Evolutionary conservation across 2,329 filamentous ascomycete genomes (phyloP), one percentile per base, ranked within the genome.

Genomic region (Alternaria postmessia): DNA sequence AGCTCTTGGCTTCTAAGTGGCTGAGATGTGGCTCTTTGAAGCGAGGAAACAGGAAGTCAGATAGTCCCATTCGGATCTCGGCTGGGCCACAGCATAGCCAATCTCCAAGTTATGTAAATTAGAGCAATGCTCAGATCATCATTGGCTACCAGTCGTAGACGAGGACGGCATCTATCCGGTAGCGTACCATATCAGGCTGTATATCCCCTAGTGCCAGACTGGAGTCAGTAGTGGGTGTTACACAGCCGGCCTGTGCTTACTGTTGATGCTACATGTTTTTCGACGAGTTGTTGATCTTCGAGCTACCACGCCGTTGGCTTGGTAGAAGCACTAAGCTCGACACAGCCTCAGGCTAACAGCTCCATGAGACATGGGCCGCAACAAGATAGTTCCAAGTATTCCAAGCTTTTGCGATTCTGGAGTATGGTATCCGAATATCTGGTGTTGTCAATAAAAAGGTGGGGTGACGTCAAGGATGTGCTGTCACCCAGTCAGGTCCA

Each of bases 401-500:
- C 3, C 8, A 34, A 34, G 30, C 30, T 36, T 34, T 2, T 12
- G 12, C 30, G n/a, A 36, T 4, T 48, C 18, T 8, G 46, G 12
- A 34, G 1, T 14, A 2, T n/a, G 7, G 30, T 22, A 9, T 22
- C 30, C 5, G 16, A 12, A 20, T 36, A 24, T 22, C 26, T 46
- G 26, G 42, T 57, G 47, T 57, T 20, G 56, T 55, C 18, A 30
- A 24, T 30, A 41, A 38, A 49, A 42, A 34, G 16, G 44, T 46
- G n/a, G 51, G 57, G 43, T 59, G 57, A 55, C 43, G 57, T 55
- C 51, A 59, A 55, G 51, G 51, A 55, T 55, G 36, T 28, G 51
- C 44, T 49, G 43, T 48, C 44, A 22, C 9, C 42, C 42, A 53
- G 51, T 7, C 41, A 44, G 32, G 52, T 47, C 38, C 32, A 14